Conservation (phyloP, 2,329 filamentous ascomycete genomes). For the Teratosphaeria viscida region DNA sequence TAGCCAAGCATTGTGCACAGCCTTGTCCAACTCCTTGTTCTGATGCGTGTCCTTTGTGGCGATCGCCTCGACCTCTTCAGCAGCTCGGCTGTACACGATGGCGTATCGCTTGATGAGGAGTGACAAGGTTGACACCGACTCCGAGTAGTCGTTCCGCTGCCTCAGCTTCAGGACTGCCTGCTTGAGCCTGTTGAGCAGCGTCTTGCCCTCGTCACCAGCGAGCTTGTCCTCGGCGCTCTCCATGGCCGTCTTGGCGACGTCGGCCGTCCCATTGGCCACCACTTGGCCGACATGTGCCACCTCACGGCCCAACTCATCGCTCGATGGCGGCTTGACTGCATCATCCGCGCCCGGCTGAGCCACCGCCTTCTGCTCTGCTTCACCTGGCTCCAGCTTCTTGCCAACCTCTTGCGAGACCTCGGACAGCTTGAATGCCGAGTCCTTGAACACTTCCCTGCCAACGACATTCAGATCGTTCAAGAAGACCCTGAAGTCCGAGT, state of each 20-base stretch:
- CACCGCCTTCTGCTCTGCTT: constrained; percentile 47
- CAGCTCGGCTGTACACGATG: constrained; percentile 62
- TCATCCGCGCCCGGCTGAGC: constrained; percentile 43
- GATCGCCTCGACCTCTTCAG: constrained; percentile 54
- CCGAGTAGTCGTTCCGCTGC: constrained; percentile 68
- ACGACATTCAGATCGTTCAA: constrained; percentile 69
- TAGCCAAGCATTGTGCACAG: constrained; percentile 69
- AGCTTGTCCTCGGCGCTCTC: constrained; percentile 66
- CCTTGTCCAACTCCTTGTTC: constrained; percentile 65
- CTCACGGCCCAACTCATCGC: constrained; percentile 50
- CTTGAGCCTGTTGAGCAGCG: constrained; percentile 65
- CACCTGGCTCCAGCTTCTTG: constrained; percentile 59
- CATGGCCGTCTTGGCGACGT: constrained; percentile 48
- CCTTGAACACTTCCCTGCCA: constrained; percentile 73
- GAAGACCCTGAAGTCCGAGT: constrained; percentile 81
- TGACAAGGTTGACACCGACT: constrained; percentile 72
- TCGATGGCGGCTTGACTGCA: constrained; percentile 38
- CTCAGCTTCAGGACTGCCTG: constrained; percentile 63
- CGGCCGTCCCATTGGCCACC: constrained; percentile 34
- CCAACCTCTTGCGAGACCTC: constrained; percentile 64
- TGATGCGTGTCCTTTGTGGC: constrained; percentile 61
- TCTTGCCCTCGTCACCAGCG: constrained; percentile 59
- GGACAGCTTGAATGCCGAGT: constrained; percentile 72
- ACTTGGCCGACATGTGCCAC: constrained; percentile 35
- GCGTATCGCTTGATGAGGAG: constrained; percentile 70